Evolutionary conservation across 331 rosid species (phyloP).

Genomic region (Pyrus hybrid): DNA sequence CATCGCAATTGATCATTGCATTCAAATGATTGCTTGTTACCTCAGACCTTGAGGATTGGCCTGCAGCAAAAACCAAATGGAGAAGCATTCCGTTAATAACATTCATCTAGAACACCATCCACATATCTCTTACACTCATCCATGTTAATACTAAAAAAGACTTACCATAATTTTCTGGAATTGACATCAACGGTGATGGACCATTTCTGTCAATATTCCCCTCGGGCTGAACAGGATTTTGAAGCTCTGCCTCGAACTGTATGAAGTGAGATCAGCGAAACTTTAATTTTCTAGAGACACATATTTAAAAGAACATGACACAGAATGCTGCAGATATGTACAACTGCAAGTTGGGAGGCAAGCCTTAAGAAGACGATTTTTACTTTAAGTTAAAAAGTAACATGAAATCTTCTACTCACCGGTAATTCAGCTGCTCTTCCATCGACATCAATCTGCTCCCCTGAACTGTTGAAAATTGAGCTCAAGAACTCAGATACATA

Average conservation of each 20-base stretch:
- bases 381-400: background rate
- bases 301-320: background rate
- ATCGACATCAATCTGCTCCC: constrained; percentile 22
- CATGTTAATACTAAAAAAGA: constrained; percentile 4
- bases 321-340: background rate
- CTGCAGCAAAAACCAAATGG: constrained; percentile 24
- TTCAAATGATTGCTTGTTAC: constrained; percentile 24
- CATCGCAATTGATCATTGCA: background rate
- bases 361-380: constrained; percentile 2
- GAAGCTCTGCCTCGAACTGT: constrained; percentile 27
- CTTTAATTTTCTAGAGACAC: background rate
- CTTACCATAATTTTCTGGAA: constrained; percentile 21
- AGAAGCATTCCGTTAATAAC: constrained; percentile 21
- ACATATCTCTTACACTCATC: constrained; percentile 16
- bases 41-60: constrained; percentile 16
- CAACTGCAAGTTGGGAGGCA: background rate
- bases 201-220: constrained; percentile 18
- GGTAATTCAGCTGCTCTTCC: constrained; percentile 14
- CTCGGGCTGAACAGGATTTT: constrained; percentile 13
- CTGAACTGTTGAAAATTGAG: constrained; percentile 25
- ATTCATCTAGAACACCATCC: constrained; percentile 6
- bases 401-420: constrained; percentile 41
- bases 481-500: constrained; percentile 35
- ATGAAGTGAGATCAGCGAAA: constrained; percentile 8
- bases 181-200: constrained; percentile 14